phyloP scores from a whole-genome alignment of 164 flowering plant genomes.

The Vitis riparia region DNA sequence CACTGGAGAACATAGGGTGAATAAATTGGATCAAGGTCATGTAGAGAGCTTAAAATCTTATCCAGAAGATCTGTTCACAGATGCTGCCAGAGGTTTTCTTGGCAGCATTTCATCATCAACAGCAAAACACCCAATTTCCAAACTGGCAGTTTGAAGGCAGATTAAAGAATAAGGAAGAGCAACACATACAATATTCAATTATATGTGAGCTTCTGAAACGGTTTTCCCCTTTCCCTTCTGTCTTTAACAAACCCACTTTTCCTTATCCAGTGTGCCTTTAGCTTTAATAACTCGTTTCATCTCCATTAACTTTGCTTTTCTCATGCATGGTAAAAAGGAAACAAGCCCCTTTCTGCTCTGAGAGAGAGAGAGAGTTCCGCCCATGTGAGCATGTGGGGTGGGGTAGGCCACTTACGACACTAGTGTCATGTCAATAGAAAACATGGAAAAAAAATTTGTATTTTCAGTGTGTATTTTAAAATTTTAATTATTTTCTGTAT shows the following conservation, averaged over 20 bases:
- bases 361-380: not conserved
- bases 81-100: constrained; percentile 16
- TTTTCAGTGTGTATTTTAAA: constrained; percentile 2
- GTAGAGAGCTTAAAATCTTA: constrained; percentile 1
- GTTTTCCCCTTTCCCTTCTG: constrained; percentile 3
- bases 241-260: constrained; percentile 8
- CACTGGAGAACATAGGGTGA: not conserved
- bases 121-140: constrained; percentile 2
- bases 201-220: constrained; percentile 2
- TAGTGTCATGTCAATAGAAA: not conserved
- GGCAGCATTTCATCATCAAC: constrained; percentile 9
- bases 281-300: constrained; percentile 9
- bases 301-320: constrained; percentile 4
- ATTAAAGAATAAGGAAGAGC: not conserved
- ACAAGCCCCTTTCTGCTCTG: constrained; percentile 1
- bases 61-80: constrained; percentile 16
- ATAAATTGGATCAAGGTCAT: not conserved
- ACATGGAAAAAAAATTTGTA: constrained; percentile 8
- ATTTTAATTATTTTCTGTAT: not conserved
- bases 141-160: constrained; percentile 10
- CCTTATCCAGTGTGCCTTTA: constrained; percentile 7
- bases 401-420: constrained; percentile 13
- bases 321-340: constrained; percentile 22
- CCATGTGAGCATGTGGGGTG: constrained; percentile 17
- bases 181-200: not conserved